These are phyloP conservation scores for Urochloa ruziziensis DNA, from an alignment of 176 grass and related monocot genomes.

Conservation along the genomic window DNA sequence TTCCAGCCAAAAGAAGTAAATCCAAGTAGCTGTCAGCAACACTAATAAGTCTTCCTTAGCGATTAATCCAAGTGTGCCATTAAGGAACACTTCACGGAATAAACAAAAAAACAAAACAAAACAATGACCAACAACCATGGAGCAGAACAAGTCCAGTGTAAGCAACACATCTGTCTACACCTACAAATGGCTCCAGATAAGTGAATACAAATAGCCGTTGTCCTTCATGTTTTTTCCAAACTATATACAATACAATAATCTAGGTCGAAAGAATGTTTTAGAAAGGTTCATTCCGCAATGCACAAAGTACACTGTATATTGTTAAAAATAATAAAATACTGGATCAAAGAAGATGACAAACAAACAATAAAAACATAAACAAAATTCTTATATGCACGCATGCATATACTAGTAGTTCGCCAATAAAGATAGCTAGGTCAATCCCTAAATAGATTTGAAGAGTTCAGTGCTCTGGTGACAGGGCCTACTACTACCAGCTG, in stretches of 20 bases:
- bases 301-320: not conserved
- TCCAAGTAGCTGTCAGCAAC: slow-evolving; percentile 4
- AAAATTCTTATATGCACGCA: not conserved
- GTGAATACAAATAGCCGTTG: slow-evolving; percentile 5
- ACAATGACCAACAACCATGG: not conserved
- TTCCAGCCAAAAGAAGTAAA: not conserved
- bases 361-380: not conserved
- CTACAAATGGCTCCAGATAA: slow-evolving; percentile 14
- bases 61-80: not conserved
- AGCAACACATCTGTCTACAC: not conserved
- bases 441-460: slow-evolving; percentile 20
- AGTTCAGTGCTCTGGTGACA: slow-evolving; percentile 12
- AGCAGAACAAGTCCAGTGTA: slow-evolving; percentile 29
- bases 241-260: not conserved
- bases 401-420: not conserved
- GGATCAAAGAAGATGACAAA: not conserved
- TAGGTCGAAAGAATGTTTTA: not conserved
- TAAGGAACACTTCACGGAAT: not conserved
- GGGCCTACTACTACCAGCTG: not conserved
- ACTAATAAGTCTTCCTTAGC: not conserved
- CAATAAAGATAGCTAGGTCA: slow-evolving; percentile 15
- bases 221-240: not conserved
- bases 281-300: not conserved
- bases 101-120: not conserved
- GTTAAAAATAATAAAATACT: not conserved